Evolutionary conservation across 2,329 filamentous ascomycete species (phyloP), one percentile per base, ranked within the genome.

Genomic region (Epichloe gansuensis): DNA sequence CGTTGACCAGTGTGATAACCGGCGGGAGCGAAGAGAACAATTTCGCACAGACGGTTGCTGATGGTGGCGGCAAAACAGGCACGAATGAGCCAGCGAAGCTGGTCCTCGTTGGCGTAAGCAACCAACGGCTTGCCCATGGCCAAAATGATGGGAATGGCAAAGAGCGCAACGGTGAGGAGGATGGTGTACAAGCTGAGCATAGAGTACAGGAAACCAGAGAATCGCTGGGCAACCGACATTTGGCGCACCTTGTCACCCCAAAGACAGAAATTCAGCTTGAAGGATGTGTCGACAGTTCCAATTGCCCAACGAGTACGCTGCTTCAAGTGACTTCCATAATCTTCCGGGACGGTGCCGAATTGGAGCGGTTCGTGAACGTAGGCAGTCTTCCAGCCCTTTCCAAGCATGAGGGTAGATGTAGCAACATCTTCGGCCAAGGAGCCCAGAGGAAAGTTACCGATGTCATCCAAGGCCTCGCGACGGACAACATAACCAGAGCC

Each of bases 401-500:
- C 78, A 1, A 82, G 72, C 61, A 84, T 74, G 34, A 78, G 65
- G 1, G 74, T 77, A 5, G 78, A 82, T 3, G 75, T 81, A 47
- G 72, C 74, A 2, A 80, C 74, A 59, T 84, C 81, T 61, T 84
- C 81, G 4, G 77, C 74, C 7, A 83, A 65, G 4, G 77, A 80
- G 13, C 74, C 77, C 1, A 76, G 71, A 0, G 80, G 80, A 56
- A 81, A 83, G 57, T 80, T 77, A 57, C 78, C 80, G 54, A 84
- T 81, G 21, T 76, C 70, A 17, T 80, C 75, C 4, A 84, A 67
- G 5, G 81, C 80, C 50, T 72, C 65, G n/a, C 80, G 76, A 3
- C 80, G 76, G 31, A 75, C 72, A 4, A 79, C 66, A 56, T 81
- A 84, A 6, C 81, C 81, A 5, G 80, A 82, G 4, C 81, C 80